Percentiles rank a stretch among this genome's conserved stretches.
Evolutionary conservation across 1,284 basidiomycete species (phyloP).

Genomic region (Trametes sp.): DNA sequence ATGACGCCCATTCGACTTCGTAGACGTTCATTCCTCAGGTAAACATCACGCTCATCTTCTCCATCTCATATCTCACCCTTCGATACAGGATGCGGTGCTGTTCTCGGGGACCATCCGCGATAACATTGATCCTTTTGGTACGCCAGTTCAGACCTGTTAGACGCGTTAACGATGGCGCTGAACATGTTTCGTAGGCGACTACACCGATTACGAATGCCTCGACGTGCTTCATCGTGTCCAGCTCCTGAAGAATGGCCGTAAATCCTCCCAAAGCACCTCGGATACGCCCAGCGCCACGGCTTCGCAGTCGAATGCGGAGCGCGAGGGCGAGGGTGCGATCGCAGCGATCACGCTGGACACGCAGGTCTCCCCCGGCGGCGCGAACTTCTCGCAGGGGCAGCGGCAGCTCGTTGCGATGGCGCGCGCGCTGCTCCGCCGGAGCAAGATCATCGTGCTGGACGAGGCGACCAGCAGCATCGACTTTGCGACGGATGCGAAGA

Average conservation of each 20-base stretch:
- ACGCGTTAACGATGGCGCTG: constrained; percentile 25
- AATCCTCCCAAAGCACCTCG: constrained; percentile 55
- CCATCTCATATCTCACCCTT: neutral
- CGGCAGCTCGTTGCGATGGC: constrained; percentile 85
- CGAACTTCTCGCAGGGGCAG: constrained; percentile 88
- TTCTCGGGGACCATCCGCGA: constrained; percentile 90
- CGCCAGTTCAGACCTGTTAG: constrained; percentile 14
- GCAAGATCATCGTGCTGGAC: constrained; percentile 83
- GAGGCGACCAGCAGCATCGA: constrained; percentile 84
- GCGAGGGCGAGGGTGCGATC: constrained; percentile 40
- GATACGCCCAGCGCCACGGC: constrained; percentile 52
- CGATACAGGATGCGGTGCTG: constrained; percentile 75
- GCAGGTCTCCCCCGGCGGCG: constrained; percentile 79
- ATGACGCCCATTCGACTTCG: neutral
- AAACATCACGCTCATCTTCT: constrained; percentile 15
- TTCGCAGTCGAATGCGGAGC: constrained; percentile 47
- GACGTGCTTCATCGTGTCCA: constrained; percentile 74
- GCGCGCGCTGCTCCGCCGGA: constrained; percentile 77
- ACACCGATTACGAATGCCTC: constrained; percentile 80
- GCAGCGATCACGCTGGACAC: constrained; percentile 62
- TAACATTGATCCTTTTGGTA: constrained; percentile 87
- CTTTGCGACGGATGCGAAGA: constrained; percentile 79
- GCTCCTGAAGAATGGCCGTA: constrained; percentile 57
- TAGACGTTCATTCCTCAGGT: constrained; percentile 86
- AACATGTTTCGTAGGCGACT: constrained; percentile 60